Conservation (phyloP, 75 land plant genomes). For the Pseudotsuga menziesii region DNA sequence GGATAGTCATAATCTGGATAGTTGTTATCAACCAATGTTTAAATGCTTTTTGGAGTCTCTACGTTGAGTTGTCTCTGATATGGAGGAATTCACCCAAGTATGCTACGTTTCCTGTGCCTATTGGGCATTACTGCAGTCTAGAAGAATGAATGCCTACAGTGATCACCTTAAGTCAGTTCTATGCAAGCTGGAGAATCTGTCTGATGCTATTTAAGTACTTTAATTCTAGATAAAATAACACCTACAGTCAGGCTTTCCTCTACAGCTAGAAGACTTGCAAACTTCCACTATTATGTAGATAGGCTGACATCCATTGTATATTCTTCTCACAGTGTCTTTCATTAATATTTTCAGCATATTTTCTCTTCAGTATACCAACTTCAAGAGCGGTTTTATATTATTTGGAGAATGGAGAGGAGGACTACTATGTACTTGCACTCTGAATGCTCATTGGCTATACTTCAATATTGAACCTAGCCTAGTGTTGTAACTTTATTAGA, state of each 20-base stretch:
- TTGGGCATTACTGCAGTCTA: neutral
- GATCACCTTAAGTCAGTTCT: neutral
- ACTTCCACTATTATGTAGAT: neutral
- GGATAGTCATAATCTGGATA: neutral
- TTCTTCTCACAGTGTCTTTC: neutral
- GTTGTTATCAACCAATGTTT: neutral
- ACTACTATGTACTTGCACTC: neutral
- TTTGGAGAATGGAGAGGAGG: neutral
- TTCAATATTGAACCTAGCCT: neutral
- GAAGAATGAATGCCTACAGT: neutral
- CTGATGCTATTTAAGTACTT: neutral
- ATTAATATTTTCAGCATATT: neutral
- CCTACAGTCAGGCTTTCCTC: neutral
- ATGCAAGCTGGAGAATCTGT: neutral
- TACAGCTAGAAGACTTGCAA: neutral
- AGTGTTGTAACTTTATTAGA: too few relatives aligned
- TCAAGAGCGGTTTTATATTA: neutral
- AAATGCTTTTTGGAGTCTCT: neutral
- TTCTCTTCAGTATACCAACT: neutral
- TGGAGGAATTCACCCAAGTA: neutral
- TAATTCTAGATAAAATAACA: neutral
- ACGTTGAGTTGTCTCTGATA: too few relatives aligned
- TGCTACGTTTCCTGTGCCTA: neutral
- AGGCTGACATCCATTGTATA: neutral
- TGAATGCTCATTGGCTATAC: neutral